phyloP scores from a whole-genome alignment of 2,329 filamentous ascomycete genomes.

The Aschersonia sp. region DNA sequence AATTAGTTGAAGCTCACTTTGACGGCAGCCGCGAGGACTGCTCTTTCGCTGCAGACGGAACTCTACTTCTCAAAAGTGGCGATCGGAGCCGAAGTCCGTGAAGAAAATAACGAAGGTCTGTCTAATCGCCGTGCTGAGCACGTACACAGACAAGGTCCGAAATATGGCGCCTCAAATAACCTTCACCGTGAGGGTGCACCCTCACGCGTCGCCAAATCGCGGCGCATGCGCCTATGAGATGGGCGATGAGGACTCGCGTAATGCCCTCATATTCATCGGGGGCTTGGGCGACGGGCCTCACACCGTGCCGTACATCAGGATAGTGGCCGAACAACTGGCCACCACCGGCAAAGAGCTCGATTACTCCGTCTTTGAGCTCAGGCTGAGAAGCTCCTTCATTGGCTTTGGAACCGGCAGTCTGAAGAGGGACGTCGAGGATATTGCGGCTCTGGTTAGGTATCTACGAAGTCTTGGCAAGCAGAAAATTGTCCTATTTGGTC shows the following conservation, averaged over 20 bases:
- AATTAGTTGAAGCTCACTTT: no score
- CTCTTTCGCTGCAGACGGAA: no score
- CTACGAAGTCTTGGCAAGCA: slow-evolving; percentile 33
- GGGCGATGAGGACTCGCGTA: slow-evolving; percentile 24
- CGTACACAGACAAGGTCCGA: background rate
- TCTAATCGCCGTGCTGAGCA: background rate
- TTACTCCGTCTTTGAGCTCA: slow-evolving; percentile 43
- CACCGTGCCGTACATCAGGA: slow-evolving; percentile 41
- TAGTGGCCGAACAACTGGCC: slow-evolving; percentile 29
- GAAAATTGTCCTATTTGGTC: slow-evolving; percentile 41
- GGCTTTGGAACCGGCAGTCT: slow-evolving; percentile 37
- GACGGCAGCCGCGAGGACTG: no score
- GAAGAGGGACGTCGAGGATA: slow-evolving; percentile 36
- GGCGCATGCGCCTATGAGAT: slow-evolving; percentile 32
- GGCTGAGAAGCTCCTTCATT: slow-evolving; percentile 37
- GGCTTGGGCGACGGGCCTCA: slow-evolving; percentile 58
- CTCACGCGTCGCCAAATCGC: slow-evolving; percentile 24
- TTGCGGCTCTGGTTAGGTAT: slow-evolving; percentile 37
- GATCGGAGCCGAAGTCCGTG: no score
- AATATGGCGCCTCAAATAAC: slow-evolving; percentile 15
- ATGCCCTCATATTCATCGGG: slow-evolving; percentile 56
- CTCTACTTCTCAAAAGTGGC: no score
- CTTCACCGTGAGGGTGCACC: slow-evolving; percentile 31
- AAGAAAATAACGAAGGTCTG: no score
- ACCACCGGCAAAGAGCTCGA: slow-evolving; percentile 16